Conservation (phyloP, 1,284 basidiomycete genomes). For the Chalciporus sp. region DNA sequence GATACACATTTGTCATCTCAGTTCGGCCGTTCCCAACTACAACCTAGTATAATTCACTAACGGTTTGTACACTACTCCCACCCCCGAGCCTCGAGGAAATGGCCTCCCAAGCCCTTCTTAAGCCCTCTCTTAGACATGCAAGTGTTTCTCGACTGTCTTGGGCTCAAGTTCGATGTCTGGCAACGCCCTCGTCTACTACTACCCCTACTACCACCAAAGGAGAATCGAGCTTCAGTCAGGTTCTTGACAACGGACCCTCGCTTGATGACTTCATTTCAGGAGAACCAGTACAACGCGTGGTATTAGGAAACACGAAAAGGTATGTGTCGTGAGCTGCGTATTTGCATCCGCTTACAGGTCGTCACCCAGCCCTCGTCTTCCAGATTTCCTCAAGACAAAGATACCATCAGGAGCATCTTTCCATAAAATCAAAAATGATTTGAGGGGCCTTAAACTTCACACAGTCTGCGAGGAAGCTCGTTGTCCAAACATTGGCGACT, state of each 20-base stretch:
- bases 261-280: conserved; percentile 86
- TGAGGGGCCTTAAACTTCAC: conserved; percentile 88
- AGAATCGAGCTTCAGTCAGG: conserved; percentile 54
- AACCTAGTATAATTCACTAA: too few relatives aligned
- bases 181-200: conserved; percentile 48
- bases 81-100: conserved; percentile 9
- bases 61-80: neutral
- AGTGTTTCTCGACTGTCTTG: conserved; percentile 1
- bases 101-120: conserved; percentile 18
- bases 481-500: conserved; percentile 99
- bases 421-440: conserved; percentile 92
- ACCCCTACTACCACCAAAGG: conserved; percentile 35
- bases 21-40: neutral
- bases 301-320: conserved; percentile 81
- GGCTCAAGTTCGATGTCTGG: conserved; percentile 47
- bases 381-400: conserved; percentile 90
- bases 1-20: neutral
- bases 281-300: conserved; percentile 62
- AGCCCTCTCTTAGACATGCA: conserved; percentile 10
- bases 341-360: neutral
- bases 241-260: conserved; percentile 72
- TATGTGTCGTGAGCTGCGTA: conserved; percentile 32
- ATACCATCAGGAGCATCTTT: conserved; percentile 91
- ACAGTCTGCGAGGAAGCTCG: conserved; percentile 99
- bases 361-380: conserved; percentile 76